These are phyloP conservation scores for Solanum lignicaule DNA, from an alignment of 257 asterid species.

Conservation along the genomic window DNA sequence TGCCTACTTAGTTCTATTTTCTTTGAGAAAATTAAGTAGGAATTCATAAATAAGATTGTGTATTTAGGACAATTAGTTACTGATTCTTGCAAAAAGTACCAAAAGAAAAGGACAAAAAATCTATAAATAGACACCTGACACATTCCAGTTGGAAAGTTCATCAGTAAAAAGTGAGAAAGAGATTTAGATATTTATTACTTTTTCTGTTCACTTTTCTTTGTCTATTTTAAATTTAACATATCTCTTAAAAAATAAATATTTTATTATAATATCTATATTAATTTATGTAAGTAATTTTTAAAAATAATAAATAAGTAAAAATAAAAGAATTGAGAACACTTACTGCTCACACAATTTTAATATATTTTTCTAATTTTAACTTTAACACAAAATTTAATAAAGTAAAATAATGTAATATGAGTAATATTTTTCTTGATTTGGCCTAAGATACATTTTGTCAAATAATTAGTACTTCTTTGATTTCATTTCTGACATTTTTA, in stretches of 20 bases:
- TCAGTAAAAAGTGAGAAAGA: neutral
- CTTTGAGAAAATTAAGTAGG: neutral
- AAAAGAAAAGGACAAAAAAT: neutral
- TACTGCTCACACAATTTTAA: neutral
- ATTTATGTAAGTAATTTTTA: too few relatives aligned
- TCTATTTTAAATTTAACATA: too few relatives aligned
- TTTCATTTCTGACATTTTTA: neutral
- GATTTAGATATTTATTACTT: neutral
- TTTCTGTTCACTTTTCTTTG: too few relatives aligned
- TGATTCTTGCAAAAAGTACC: neutral
- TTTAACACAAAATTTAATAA: neutral
- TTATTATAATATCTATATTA: too few relatives aligned
- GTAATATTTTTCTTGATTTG: neutral
- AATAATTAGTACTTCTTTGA: neutral
- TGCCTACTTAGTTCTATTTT: neutral
- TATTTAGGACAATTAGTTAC: neutral
- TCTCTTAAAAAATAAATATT: neutral
- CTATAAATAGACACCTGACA: neutral
- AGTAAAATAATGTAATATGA: neutral
- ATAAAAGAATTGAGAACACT: neutral
- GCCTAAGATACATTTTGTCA: neutral
- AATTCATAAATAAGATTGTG: neutral
- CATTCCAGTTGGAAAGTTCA: neutral
- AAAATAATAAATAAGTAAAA: too few relatives aligned
- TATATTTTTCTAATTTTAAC: neutral